Evolutionary conservation across 306 rosid species (phyloP).

Genomic region (Geum urbanum): DNA sequence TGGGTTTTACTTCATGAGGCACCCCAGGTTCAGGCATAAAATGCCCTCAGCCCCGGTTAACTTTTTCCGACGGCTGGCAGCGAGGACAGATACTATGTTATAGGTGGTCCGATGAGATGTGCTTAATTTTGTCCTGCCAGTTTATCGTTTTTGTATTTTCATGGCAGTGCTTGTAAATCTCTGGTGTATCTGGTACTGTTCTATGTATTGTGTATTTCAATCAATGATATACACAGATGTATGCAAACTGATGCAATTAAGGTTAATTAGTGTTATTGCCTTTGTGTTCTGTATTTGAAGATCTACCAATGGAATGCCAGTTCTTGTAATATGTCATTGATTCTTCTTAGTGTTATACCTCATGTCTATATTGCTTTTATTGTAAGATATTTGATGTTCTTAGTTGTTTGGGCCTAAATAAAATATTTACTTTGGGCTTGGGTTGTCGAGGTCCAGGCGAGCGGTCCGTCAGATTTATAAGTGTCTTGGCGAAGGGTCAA

Average conservation of each 20-base stretch:
- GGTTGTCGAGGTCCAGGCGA: too few species aligned
- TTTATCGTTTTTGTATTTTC: slow-evolving; percentile 17
- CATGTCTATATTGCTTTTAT: neutral
- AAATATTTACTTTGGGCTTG: too few species aligned
- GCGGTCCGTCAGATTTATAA: too few species aligned
- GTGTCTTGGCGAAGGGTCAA: too few species aligned
- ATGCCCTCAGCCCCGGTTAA: slow-evolving; percentile 58
- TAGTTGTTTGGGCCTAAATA: too few species aligned
- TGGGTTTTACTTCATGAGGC: slow-evolving; percentile 84
- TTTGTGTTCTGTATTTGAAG: neutral
- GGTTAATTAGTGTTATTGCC: neutral
- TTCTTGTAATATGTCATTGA: neutral
- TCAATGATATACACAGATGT: neutral
- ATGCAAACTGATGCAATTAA: neutral
- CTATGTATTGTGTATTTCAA: slow-evolving; percentile 10
- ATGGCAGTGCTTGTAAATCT: slow-evolving; percentile 29
- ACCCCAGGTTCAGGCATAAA: slow-evolving; percentile 69
- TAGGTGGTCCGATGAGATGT: slow-evolving; percentile 21
- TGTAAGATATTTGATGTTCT: too few species aligned
- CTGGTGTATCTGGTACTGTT: slow-evolving; percentile 17
- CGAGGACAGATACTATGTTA: slow-evolving; percentile 75
- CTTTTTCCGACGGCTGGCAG: slow-evolving; percentile 86
- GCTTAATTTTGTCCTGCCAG: slow-evolving; percentile 13
- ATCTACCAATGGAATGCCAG: neutral
- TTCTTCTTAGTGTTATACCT: neutral